Evolutionary conservation across 1,139 yeast species (phyloP), one percentile per base, ranked within the genome.

Genomic region (Blastobotrys proliferans): DNA sequence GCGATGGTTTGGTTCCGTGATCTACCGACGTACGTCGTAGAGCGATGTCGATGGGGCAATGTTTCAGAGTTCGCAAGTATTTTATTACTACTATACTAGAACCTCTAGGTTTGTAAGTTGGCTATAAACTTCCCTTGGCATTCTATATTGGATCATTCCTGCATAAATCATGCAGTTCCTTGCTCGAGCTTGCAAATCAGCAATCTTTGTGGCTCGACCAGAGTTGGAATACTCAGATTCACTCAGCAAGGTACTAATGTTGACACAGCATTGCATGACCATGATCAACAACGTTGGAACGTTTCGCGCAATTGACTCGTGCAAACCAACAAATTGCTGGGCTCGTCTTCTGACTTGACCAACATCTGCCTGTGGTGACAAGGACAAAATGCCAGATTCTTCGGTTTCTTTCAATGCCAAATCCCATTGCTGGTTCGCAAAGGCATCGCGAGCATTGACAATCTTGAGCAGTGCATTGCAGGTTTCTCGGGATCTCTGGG

Each of bases 121-220:
- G 54, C 87, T 77, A 61, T 86, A 88, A 0, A 88, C 81, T 57
- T 90, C 97, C 50, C 94, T 74, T 4, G 97, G 95, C 95, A 92
- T 87, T 60, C 85, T 81, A 65, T 86, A 90, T 64, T 88, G 96
- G 31, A 92, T 84, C 82, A 92, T 83, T 44, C 97, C 97, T 10
- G 97, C 95, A 62, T 83, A 94, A 2, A 90, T 78, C 87, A 90
- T 87, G 63, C 95, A 83, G 61, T 87, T 87, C 60, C 80, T 83
- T 3, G 95, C 90, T 49, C 84, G 74, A 38, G 69, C 72, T 54
- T 77, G 79, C 61, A 87, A 69, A 22, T 75, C 74, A 35, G 72
- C 69, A 38, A 77, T 74, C 47, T 77, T 79, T 51, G 73, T 75
- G 43, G 74, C 77, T 49, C 77, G 76, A 13, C 76, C 71, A 17